Conservation (phyloP, 1,139 yeast genomes). For the Candida dubliniensis region DNA sequence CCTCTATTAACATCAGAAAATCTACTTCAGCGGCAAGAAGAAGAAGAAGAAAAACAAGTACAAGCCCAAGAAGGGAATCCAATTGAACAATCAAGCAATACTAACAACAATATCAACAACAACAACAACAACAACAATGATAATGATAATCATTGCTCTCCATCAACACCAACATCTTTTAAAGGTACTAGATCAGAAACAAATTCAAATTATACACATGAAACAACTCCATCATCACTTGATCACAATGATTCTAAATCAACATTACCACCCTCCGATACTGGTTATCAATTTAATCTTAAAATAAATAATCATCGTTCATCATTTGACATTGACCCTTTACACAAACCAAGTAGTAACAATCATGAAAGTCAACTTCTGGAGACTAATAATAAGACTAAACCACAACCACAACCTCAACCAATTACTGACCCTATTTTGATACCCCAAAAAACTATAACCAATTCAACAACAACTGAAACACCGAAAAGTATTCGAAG, state of each 20-base stretch:
- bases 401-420: not conserved
- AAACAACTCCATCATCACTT: constrained; percentile 36
- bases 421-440: not conserved
- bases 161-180: constrained; percentile 37
- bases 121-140: not conserved
- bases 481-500: constrained; percentile 17
- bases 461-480: not conserved
- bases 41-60: not conserved
- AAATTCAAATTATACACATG: constrained; percentile 26
- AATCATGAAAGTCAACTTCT: not conserved
- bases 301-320: constrained; percentile 5
- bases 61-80: not conserved
- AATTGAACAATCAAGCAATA: not conserved
- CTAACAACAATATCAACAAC: not conserved
- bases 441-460: not conserved
- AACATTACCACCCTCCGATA: constrained; percentile 3
- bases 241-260: constrained; percentile 15
- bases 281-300: constrained; percentile 5
- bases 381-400: not conserved
- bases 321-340: constrained; percentile 11
- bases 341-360: constrained; percentile 9
- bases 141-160: constrained; percentile 11
- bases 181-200: constrained; percentile 20
- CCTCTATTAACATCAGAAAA: constrained; percentile 12
- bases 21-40: constrained; percentile 8